Conservation (phyloP, 2,329 filamentous ascomycete genomes). For the Chaetomium olivaceum region DNA sequence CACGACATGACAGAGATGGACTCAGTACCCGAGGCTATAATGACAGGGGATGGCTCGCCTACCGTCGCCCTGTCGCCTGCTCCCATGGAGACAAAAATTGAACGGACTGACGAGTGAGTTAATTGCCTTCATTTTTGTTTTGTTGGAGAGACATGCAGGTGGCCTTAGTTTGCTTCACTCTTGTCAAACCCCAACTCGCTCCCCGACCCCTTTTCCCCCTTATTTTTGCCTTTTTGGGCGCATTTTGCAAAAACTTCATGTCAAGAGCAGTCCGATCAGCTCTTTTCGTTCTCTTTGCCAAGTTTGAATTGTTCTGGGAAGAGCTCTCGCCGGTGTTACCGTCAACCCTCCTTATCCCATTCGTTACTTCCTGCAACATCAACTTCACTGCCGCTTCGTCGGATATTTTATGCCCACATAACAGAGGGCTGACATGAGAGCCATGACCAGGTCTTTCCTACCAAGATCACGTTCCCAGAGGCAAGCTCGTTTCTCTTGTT, state of each 20-base stretch:
- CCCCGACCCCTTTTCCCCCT: neutral
- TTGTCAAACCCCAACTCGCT: too few species aligned
- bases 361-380: neutral
- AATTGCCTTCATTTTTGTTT: neutral
- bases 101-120: conserved; percentile 22
- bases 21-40: conserved; percentile 4
- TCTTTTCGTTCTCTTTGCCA: too few species aligned
- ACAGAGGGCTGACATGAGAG: neutral
- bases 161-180: neutral
- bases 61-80: conserved; percentile 8
- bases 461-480: conserved; percentile 9
- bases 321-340: neutral
- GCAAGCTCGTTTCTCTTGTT: neutral
- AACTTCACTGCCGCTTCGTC: neutral
- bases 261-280: too few species aligned
- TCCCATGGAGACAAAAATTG: conserved; percentile 9
- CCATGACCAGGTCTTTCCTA: conserved; percentile 8
- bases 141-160: neutral
- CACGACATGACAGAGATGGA: neutral
- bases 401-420: neutral
- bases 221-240: neutral
- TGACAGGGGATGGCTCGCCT: neutral
- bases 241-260: neutral
- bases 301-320: too few species aligned
- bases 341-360: too few species aligned